phyloP scores from a whole-genome alignment of 305 asterid species.

The Fraxinus sp. region DNA sequence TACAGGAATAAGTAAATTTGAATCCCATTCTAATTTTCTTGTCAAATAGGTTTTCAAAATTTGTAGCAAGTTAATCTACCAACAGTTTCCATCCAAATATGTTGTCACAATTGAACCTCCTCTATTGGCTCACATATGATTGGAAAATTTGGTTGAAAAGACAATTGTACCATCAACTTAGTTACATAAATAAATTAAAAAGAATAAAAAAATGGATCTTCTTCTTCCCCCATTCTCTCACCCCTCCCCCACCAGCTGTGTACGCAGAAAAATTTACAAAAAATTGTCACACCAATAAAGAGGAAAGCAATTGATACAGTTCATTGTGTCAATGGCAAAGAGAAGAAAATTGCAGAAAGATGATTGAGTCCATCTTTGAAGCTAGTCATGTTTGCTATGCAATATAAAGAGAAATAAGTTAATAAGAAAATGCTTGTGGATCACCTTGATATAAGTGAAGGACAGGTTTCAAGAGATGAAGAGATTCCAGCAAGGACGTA shows the following conservation, averaged over 20 bases:
- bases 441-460: neutral
- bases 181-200: neutral
- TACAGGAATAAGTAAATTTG: neutral
- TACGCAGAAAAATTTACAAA: neutral
- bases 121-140: neutral
- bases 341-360: neutral
- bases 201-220: neutral
- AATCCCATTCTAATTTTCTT: neutral
- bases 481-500: neutral
- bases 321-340: neutral
- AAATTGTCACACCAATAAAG: neutral
- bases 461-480: neutral
- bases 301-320: neutral
- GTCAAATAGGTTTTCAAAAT: neutral
- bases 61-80: neutral
- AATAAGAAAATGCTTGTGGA: neutral
- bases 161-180: neutral
- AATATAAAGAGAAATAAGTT: neutral
- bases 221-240: neutral
- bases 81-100: neutral
- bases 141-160: neutral
- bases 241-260: neutral
- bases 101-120: neutral
- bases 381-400: neutral
- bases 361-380: neutral